Base-by-base conservation (phyloP, 2,329 filamentous ascomycete genomes). In the Nothophoma quercina region DNA sequence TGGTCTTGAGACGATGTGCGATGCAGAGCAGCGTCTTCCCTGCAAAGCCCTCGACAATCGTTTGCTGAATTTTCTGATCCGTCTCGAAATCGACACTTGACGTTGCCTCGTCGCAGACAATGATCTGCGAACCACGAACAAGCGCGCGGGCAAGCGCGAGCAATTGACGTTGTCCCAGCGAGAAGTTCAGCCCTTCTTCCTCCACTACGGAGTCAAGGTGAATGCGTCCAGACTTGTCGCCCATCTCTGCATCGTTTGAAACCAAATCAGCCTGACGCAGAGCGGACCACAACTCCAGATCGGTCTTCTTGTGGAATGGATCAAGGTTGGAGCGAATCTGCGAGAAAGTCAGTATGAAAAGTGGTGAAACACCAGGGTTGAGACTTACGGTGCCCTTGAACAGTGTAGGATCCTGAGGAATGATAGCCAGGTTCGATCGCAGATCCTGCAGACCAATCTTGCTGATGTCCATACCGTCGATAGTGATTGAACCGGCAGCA, bases 131-230 rank as follows among this genome's bases (percentile, higher is more conserved):
- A 34, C 88, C 86, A 29, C 93, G 87, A 4, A 98, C 93, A 2
- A 99, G 84, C 0, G 95, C 95, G 1, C 95, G 87, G 0, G 93
- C 93, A 1, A 99, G 82, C 1, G 95, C 95, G 12, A 55, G 44
- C 40, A 98, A 85, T 75, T 98, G 95, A 3, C 95, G 86, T 77
- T 98, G 93, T 6, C 93, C 93, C 8, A 98, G 87, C 0, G 91
- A 96, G 79, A 96, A 97, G 76, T 98, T 98, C 56, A 96, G 83
- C n/a, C 95, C 95, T 77, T 97, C 93, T 70, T 98, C 95, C 64
- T 97, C 92, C 2, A 98, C 93, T 2, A 85, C 69, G 13, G 84
- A 88, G 75, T 98, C 93, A 18, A 99, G 87, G 60, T 91, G 87
- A 55, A 96, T 89, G 49, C 89, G 86, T 8, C 75, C 74, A n/a